Evolutionary conservation across 2,329 filamentous ascomycete genomes (phyloP).

Genomic region (Ascocoryne sarcoides): DNA sequence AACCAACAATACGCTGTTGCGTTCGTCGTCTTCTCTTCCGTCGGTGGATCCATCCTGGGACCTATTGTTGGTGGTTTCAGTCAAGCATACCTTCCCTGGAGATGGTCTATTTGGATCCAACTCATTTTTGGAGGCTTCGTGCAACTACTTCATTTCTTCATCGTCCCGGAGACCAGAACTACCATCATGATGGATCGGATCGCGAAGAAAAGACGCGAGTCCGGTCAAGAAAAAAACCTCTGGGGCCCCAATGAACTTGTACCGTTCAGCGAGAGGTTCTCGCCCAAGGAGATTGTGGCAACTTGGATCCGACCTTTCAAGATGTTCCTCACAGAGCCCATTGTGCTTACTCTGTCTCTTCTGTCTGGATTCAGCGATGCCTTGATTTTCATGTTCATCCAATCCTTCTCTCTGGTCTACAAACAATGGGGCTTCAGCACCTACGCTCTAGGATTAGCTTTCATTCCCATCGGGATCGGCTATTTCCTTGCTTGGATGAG

Average conservation of each 20-base stretch:
- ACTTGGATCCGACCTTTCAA: conserved; percentile 59
- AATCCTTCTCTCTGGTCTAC: conserved; percentile 62
- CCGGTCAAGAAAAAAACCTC: conserved; percentile 44
- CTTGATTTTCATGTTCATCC: conserved; percentile 70
- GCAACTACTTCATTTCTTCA: conserved; percentile 56
- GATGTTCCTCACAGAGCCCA: conserved; percentile 68
- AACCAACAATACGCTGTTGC: conserved; percentile 68
- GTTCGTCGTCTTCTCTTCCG: conserved; percentile 70
- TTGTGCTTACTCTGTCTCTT: conserved; percentile 60
- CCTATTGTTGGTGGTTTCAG: conserved; percentile 74
- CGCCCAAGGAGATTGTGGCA: conserved; percentile 43
- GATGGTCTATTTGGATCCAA: conserved; percentile 78
- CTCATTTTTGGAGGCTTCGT: conserved; percentile 67
- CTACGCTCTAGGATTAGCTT: conserved; percentile 48
- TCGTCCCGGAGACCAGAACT: conserved; percentile 70
- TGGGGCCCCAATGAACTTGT: conserved; percentile 67
- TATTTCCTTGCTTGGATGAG: conserved; percentile 54
- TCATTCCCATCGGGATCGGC: conserved; percentile 58
- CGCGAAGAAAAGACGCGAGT: conserved; percentile 63
- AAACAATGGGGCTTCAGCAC: conserved; percentile 55
- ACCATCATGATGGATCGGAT: conserved; percentile 73
- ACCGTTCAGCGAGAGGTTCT: conserved; percentile 50
- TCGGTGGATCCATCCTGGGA: conserved; percentile 67
- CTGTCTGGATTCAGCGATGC: conserved; percentile 66
- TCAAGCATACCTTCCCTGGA: conserved; percentile 58